These are phyloP conservation scores for Elsinoe batatas DNA, from an alignment of 2,329 filamentous ascomycete species.

Conservation along the genomic window DNA sequence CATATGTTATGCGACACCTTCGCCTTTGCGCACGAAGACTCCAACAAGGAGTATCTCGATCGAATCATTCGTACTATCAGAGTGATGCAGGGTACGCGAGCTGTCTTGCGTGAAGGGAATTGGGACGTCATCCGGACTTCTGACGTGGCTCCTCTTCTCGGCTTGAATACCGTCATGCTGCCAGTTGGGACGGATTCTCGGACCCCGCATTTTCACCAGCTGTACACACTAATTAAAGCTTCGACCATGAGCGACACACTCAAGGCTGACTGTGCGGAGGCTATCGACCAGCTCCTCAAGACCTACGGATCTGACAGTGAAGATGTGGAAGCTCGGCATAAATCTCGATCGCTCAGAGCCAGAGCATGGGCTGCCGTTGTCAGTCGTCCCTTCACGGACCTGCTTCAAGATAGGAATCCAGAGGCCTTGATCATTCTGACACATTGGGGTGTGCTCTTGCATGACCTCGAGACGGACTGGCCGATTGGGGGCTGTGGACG, in stretches of 20 bases:
- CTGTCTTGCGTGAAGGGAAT: neutral
- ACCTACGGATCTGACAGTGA: neutral
- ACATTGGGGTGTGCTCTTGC: conserved; percentile 3
- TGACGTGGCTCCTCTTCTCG: neutral
- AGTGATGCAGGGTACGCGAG: neutral
- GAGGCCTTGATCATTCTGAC: conserved; percentile 1
- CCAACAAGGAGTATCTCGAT: neutral
- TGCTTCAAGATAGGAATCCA: neutral
- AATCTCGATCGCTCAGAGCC: neutral
- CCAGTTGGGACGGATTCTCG: neutral
- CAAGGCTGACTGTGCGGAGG: neutral
- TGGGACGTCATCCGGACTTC: neutral
- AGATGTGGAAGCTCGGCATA: neutral
- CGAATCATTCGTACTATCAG: neutral
- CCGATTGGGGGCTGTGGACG: neutral
- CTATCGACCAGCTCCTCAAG: neutral
- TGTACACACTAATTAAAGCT: neutral
- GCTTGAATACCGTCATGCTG: neutral
- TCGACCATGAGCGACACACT: neutral
- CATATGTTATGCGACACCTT: conserved; percentile 1
- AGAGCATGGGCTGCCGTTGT: neutral
- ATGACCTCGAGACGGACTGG: neutral
- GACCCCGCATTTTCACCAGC: neutral
- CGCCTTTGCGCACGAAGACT: neutral
- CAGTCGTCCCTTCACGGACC: neutral